Conservation (phyloP, 495 filamentous ascomycete species). For the Annulohypoxylon maeteangense region DNA sequence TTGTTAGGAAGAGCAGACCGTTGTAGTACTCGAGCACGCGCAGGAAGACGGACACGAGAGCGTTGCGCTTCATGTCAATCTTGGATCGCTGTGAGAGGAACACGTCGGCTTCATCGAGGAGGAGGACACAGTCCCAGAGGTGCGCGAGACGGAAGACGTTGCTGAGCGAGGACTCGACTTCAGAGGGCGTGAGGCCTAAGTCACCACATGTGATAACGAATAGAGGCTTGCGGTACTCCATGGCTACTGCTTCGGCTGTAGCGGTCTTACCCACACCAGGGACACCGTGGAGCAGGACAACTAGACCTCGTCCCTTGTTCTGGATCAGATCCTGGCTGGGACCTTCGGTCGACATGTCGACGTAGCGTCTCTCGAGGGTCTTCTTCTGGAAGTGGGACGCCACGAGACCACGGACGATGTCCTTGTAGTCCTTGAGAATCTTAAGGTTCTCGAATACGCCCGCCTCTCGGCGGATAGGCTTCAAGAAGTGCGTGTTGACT, state of each 20-base stretch:
- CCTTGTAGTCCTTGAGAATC: conserved; percentile 62
- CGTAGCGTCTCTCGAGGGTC: conserved; percentile 59
- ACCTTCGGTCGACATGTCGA: conserved; percentile 60
- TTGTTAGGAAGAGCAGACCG: conserved; percentile 64
- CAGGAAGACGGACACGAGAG: conserved; percentile 63
- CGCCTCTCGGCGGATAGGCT: conserved; percentile 58
- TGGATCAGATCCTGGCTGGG: conserved; percentile 69
- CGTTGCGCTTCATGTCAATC: conserved; percentile 60
- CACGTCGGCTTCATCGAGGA: conserved; percentile 66
- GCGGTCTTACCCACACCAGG: conserved; percentile 72
- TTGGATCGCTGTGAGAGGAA: conserved; percentile 60
- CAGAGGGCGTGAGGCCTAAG: conserved; percentile 57
- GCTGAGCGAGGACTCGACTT: conserved; percentile 53
- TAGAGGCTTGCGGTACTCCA: conserved; percentile 60
- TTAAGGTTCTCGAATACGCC: conserved; percentile 64
- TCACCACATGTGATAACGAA: conserved; percentile 67
- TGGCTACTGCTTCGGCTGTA: conserved; percentile 65
- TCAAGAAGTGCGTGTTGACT: conserved; percentile 50
- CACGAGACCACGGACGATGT: conserved; percentile 63
- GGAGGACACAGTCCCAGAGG: conserved; percentile 66
- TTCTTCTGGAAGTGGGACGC: conserved; percentile 54
- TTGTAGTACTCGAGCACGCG: conserved; percentile 64
- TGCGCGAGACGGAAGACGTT: conserved; percentile 61
- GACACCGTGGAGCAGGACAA: conserved; percentile 62
- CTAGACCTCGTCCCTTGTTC: conserved; percentile 66